A percentile compares a stretch with the other conserved stretches of the same genome.
These are phyloP conservation scores for Trypanosoma boissoni DNA, from an alignment of 208 protist species.

Conservation along the genomic window DNA sequence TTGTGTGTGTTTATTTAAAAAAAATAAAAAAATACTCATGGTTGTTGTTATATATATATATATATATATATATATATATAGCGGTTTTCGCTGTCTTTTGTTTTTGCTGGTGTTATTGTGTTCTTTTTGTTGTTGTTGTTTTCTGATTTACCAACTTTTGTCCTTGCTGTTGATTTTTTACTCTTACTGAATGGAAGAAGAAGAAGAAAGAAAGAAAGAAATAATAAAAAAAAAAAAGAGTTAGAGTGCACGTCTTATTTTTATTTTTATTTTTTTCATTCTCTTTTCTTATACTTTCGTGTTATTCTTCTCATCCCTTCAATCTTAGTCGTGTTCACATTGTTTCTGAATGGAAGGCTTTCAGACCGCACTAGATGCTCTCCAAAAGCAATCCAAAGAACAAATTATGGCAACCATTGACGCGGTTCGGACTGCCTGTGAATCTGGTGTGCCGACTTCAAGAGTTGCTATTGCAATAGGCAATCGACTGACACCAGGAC, in stretches of 20 bases:
- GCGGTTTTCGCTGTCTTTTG: neutral
- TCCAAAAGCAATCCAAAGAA: conserved; percentile 71
- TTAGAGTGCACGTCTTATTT: too few relatives aligned
- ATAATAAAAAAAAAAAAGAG: too few relatives aligned
- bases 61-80: neutral
- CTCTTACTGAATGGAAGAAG: too few relatives aligned
- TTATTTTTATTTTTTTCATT: conserved; percentile 2
- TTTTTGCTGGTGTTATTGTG: neutral
- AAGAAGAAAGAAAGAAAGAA: too few relatives aligned
- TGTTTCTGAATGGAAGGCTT: conserved; percentile 53
- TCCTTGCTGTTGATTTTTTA: too few relatives aligned
- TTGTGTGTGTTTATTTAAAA: neutral
- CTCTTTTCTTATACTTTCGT: neutral
- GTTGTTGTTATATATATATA: neutral
- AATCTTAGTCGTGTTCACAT: neutral
- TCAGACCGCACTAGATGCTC: conserved; percentile 34
- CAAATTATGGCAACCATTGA: conserved; percentile 36
- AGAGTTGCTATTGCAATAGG: conserved; percentile 60
- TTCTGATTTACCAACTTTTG: too few relatives aligned
- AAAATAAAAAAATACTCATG: neutral
- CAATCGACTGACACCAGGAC: conserved; percentile 53
- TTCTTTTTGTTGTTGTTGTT: neutral
- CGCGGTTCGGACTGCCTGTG: conserved; percentile 9
- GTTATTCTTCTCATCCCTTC: neutral
- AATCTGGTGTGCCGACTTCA: conserved; percentile 29